Evolutionary conservation across 495 filamentous ascomycete genomes (phyloP), one percentile per base, ranked within the genome.

Genomic region (Xylaria venustula): DNA sequence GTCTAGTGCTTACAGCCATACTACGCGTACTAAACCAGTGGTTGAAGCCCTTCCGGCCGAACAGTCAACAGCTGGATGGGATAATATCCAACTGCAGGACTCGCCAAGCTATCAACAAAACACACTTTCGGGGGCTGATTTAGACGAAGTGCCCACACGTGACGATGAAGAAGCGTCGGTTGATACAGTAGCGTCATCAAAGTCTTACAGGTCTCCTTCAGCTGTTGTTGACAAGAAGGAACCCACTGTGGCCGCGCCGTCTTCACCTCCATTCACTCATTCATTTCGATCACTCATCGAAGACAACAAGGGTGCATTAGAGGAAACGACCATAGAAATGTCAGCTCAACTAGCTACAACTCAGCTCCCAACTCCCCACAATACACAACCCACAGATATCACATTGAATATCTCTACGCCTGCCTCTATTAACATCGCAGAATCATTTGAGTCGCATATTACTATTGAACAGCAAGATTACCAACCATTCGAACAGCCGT

Each of bases 361-460:
- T 8, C 64, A 61, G 23, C 62, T 69, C 45, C 68, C 57, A 25
- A 71, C 68, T 7, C 64, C 64, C 58, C 62, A n/a, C 20, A 48
- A 63, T 30, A 67, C 66, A 7, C 68, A 71, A 41, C 17, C 60
- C 14, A 55, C 26, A 23, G 57, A 60, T 19, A 42, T 7, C 11
- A 22, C 46, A 9, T 30, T 48, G 15, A 41, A 59, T 42, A 15
- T 34, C 19, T 42, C 46, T 28, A 32, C n/a, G 20, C 22, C 23
- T 45, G 34, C 34, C 51, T 17, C 20, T 17, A 36, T 45, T 11
- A 36, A 11, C 2, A 32, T 45, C 25, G 46, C 17, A 19, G 37
- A 52, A 7, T 52, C 47, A 36, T 44, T 45, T 1, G 36, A 37
- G 26, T 60, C 36, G n/a, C 32, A 36, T 36, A 45, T 23, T 2